Conservation (phyloP, 495 filamentous ascomycete species). For the Neurospora sp. region DNA sequence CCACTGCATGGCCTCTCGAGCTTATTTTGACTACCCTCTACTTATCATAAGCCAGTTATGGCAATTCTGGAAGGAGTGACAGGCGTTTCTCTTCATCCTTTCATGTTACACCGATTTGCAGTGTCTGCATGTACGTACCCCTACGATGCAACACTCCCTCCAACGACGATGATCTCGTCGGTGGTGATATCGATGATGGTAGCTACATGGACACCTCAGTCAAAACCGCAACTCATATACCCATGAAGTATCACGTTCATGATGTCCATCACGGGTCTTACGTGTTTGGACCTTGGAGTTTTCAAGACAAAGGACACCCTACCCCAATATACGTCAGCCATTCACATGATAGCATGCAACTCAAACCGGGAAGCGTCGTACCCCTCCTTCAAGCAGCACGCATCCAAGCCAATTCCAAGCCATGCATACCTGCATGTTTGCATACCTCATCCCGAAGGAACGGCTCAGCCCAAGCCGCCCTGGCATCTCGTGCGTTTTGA, state of each 20-base stretch:
- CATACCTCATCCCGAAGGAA: background rate
- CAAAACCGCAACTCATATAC: background rate
- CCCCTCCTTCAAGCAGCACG: background rate
- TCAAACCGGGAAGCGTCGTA: background rate
- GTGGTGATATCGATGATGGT: background rate
- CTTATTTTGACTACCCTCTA: background rate
- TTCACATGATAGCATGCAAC: background rate
- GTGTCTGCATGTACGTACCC: too few species aligned
- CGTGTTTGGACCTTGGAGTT: background rate
- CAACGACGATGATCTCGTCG: background rate
- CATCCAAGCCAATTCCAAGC: background rate
- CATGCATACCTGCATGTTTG: background rate
- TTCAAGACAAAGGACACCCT: background rate
- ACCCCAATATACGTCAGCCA: background rate
- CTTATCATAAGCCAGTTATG: background rate
- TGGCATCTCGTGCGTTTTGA: background rate
- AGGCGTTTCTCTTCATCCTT: background rate
- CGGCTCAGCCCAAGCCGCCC: background rate
- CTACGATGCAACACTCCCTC: background rate
- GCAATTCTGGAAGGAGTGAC: background rate
- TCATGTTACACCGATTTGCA: background rate
- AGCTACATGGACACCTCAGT: background rate
- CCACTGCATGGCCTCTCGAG: background rate
- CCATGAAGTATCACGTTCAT: background rate
- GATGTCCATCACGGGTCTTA: background rate